phyloP scores from a whole-genome alignment of 2,329 filamentous ascomycete genomes.

The Colletotrichum australisinense region DNA sequence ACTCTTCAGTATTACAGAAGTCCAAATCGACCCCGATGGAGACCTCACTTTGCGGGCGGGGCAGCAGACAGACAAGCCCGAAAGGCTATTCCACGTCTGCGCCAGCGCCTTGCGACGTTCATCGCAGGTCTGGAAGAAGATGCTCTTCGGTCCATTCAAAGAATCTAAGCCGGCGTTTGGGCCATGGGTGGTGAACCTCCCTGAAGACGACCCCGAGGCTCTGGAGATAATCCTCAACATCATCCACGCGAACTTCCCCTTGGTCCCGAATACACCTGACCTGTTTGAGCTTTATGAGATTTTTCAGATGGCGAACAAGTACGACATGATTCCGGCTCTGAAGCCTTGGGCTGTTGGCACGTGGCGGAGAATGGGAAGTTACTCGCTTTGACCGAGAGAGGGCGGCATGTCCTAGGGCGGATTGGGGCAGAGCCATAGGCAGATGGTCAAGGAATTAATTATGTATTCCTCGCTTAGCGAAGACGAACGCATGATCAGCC shows the following conservation, averaged over 20 bases:
- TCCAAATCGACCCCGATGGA: slow-evolving; percentile 13
- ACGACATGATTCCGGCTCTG: slow-evolving; percentile 22
- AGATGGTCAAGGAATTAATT: slow-evolving; percentile 6
- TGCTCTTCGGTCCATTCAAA: slow-evolving; percentile 29
- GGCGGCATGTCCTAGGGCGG: slow-evolving; percentile 5
- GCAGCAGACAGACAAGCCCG: not conserved
- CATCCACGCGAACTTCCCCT: slow-evolving; percentile 6
- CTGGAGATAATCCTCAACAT: slow-evolving; percentile 7
- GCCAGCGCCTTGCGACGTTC: slow-evolving; percentile 17
- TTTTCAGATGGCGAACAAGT: slow-evolving; percentile 16
- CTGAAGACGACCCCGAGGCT: slow-evolving; percentile 1
- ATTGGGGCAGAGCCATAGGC: slow-evolving; percentile 13
- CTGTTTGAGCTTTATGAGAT: slow-evolving; percentile 14
- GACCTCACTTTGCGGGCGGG: slow-evolving; percentile 15
- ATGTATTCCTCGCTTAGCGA: not conserved
- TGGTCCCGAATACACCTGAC: not conserved
- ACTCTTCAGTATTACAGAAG: not conserved
- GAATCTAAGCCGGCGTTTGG: slow-evolving; percentile 28
- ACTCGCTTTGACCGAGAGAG: too few relatives aligned
- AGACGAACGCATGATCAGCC: not conserved
- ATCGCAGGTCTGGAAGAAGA: slow-evolving; percentile 24
- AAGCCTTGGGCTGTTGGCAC: slow-evolving; percentile 4
- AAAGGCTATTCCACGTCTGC: slow-evolving; percentile 21
- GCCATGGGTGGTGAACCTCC: slow-evolving; percentile 7
- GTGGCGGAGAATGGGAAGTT: slow-evolving; percentile 5